Evolutionary conservation across 768 basidiomycete genomes (phyloP).

Genomic region (Panus rudis): DNA sequence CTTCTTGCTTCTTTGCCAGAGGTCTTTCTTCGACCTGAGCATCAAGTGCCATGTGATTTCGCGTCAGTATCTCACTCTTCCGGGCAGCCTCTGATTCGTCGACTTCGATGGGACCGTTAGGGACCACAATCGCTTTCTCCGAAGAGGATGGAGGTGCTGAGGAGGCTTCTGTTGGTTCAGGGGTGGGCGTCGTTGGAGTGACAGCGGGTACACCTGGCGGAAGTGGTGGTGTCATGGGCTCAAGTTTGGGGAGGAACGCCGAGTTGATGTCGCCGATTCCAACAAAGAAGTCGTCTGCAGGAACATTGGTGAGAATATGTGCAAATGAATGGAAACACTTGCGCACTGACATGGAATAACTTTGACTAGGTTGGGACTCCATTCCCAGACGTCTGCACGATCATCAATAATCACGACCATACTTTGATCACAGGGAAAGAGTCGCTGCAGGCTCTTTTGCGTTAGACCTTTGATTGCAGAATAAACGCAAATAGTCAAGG

Average conservation of each 20-base stretch:
- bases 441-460: constrained; percentile 82
- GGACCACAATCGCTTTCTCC: too few relatives aligned
- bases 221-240: constrained; percentile 39
- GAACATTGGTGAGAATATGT: constrained; percentile 14
- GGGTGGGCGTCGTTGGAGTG: neutral
- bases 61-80: constrained; percentile 55
- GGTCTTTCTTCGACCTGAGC: constrained; percentile 83
- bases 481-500: constrained; percentile 7
- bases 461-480: constrained; percentile 59
- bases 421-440: constrained; percentile 95
- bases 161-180: neutral
- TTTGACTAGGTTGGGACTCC: constrained; percentile 94
- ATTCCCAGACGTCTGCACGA: constrained; percentile 97
- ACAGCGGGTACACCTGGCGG: constrained; percentile 15
- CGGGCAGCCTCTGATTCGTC: constrained; percentile 39
- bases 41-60: constrained; percentile 72
- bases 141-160: constrained; percentile 1
- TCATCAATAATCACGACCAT: constrained; percentile 99
- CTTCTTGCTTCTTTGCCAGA: constrained; percentile 82
- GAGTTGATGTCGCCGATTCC: constrained; percentile 99
- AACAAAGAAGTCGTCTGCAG: constrained; percentile 90
- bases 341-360: constrained; percentile 93
- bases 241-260: constrained; percentile 79
- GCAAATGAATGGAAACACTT: constrained; percentile 17
- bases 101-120: constrained; percentile 12